phyloP scores from a whole-genome alignment of 2,329 filamentous ascomycete genomes.

The Dactylonectria macrodidyma region DNA sequence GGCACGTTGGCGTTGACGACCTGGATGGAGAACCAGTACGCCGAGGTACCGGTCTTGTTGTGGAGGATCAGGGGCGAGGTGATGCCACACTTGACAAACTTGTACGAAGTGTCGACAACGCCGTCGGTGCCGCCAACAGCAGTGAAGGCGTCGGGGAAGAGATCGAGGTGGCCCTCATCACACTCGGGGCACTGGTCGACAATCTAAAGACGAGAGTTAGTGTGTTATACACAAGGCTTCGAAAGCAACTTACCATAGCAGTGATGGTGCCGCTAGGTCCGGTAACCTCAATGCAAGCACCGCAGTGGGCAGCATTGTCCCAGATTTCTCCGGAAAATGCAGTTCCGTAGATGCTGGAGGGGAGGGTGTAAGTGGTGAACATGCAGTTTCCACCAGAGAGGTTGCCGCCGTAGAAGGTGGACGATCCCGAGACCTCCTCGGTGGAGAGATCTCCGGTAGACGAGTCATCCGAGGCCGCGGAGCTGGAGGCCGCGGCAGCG shows the following conservation, averaged over 20 bases:
- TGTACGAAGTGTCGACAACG: slow-evolving; percentile 54
- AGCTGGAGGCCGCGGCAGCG: slow-evolving; percentile 10
- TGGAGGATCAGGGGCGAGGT: slow-evolving; percentile 58
- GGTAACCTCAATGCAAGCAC: slow-evolving; percentile 73
- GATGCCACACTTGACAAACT: slow-evolving; percentile 59
- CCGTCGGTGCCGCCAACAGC: slow-evolving; percentile 56
- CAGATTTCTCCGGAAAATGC: slow-evolving; percentile 73
- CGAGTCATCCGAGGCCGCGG: slow-evolving; percentile 3
- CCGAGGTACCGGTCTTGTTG: slow-evolving; percentile 61
- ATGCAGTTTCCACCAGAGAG: slow-evolving; percentile 73
- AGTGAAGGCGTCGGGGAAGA: slow-evolving; percentile 60
- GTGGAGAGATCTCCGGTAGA: slow-evolving; percentile 26
- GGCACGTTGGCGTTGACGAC: slow-evolving; percentile 74
- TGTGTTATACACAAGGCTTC: not conserved
- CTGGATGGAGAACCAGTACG: slow-evolving; percentile 65
- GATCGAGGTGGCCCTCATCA: slow-evolving; percentile 58
- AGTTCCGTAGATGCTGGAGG: slow-evolving; percentile 71
- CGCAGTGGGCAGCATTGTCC: slow-evolving; percentile 70
- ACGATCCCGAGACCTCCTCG: slow-evolving; percentile 36
- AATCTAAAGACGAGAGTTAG: slow-evolving; percentile 48
- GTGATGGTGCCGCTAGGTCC: slow-evolving; percentile 71
- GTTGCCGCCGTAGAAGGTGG: slow-evolving; percentile 70
- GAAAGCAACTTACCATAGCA: slow-evolving; percentile 68
- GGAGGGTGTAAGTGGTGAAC: slow-evolving; percentile 74
- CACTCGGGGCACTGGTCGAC: slow-evolving; percentile 64